Evolutionary conservation across 371 early-diverging fungal species (phyloP), one percentile per base, ranked within the genome.

Genomic region (Saksenaea oblongispora): DNA sequence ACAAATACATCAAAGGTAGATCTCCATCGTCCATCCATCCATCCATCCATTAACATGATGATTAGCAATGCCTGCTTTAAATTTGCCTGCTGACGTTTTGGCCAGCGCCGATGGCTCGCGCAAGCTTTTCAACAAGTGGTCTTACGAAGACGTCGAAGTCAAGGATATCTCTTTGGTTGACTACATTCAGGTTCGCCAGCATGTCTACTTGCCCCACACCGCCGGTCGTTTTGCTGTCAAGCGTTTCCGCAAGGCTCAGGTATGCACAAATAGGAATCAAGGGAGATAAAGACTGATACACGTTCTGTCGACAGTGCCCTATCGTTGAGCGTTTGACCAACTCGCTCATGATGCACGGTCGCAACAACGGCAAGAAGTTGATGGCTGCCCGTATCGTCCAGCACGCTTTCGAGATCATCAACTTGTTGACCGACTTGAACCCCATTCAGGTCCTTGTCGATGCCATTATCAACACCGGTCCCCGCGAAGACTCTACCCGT

Each of bases 311-410:
- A 9, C 76, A 94, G 92, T 98, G 99, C 89, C 99, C 99, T 67
- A 93, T 99, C 68, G 97, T 98, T 66, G 99, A 99, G 91, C 95
- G 99, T 85, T 91, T 99, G 74, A 95, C 97, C 87, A 98, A 98
- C 93, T 95, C 97, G 69, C 89, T 99, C 69, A 99, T 99, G 99
- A 99, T 98, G 96, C 95, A 98, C 90, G 99, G 99, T 73, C 98
- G 99, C 82, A 99, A 99, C 95, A 99, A 97, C 91, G 99, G 99
- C 74, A 99, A 99, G 94, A 99, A 99, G 91, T 87, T 97, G 70
- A 92, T 99, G 93, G 98, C 99, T 77, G 93, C 93, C 71, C 96
- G 98, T 76, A 97, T 98, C 74, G 93, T 99, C 80, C 96, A 98
- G 90, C 97, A 99, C 88, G 96, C 99, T 67, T 99, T 99, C 81